Base-by-base conservation (phyloP, 768 basidiomycete species). In the Boletus speciosus region DNA sequence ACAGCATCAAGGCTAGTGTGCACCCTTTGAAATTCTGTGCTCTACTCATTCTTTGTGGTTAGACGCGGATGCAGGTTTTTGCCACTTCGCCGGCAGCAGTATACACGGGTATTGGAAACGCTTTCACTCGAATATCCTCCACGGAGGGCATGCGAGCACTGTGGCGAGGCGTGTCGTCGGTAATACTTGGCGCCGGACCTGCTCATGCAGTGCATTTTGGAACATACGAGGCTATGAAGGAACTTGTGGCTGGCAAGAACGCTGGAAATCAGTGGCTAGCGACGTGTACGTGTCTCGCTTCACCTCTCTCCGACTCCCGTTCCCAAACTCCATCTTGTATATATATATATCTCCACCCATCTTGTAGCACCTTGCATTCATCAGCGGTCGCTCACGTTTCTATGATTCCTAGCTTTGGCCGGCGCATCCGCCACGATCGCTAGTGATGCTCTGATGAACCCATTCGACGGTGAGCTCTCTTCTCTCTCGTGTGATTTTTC, bases 1-100 rank as follows among this genome's bases (percentile, higher is more conserved):
- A 99, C 75, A 96, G 93, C 66, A 98, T 99, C 70, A 99, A 99
- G 81, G 97, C 91, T 54, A 55, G 86, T 74, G 11, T 43, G 14
- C 55, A 47, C 34, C 43, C 50, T 25, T 44, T 25, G 35, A 25
- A 5, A n/a, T 34, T 25, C 39, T 40, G 38, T 14, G 42, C n/a
- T 15, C 19, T 46, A 39, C 54, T 61, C 50, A 56, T 15, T 32
- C 38, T 23, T 31, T 41, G 41, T 31, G 45, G 15, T 19, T 25
- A 99, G 97, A 98, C 97, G 43, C 91, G 97, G 66, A 99, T 99
- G 97, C 97, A 99, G 77, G 93, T 99, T 47, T 90, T 95, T 64
- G 83, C 92, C 38, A 78, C 92, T 9, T 89, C 89, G 14, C 90
- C 89, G 6, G 84, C 85, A 8, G 91, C 90, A 11, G 81, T 93